These are phyloP conservation scores for Teunomyces stri DNA, from an alignment of 805 yeast genomes.

Conservation along the genomic window DNA sequence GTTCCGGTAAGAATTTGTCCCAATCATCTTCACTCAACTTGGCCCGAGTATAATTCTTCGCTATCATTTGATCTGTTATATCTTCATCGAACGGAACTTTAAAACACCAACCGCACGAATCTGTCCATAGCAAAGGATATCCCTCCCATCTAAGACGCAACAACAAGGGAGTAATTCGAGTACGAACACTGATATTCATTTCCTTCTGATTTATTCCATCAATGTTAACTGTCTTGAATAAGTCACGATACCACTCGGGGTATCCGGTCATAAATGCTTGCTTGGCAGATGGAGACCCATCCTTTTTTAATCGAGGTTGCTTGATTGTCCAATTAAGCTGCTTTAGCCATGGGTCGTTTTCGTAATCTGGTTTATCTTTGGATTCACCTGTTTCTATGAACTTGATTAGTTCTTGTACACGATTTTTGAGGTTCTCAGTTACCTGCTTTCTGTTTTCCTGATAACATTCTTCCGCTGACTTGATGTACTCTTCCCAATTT, in stretches of 20 bases:
- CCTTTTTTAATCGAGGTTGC: constrained; percentile 60
- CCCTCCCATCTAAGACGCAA: constrained; percentile 83
- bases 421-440: constrained; percentile 51
- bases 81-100: constrained; percentile 47
- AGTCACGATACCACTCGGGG: constrained; percentile 88
- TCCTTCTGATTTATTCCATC: constrained; percentile 35
- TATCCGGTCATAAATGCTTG: constrained; percentile 81
- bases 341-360: constrained; percentile 80
- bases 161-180: constrained; percentile 74
- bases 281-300: constrained; percentile 64
- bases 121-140: constrained; percentile 78
- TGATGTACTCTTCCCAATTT: constrained; percentile 73
- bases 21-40: constrained; percentile 28
- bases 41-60: constrained; percentile 39
- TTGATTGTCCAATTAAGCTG: constrained; percentile 86
- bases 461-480: constrained; percentile 64
- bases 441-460: constrained; percentile 57
- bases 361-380: constrained; percentile 26
- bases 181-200: constrained; percentile 63
- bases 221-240: constrained; percentile 34
- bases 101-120: constrained; percentile 86
- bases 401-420: constrained; percentile 60
- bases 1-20: constrained; percentile 20
- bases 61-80: constrained; percentile 24
- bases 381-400: constrained; percentile 26